These are phyloP conservation scores for Lichtheimia corymbifera DNA, from an alignment of 371 early-diverging fungal species.

Conservation along the genomic window DNA sequence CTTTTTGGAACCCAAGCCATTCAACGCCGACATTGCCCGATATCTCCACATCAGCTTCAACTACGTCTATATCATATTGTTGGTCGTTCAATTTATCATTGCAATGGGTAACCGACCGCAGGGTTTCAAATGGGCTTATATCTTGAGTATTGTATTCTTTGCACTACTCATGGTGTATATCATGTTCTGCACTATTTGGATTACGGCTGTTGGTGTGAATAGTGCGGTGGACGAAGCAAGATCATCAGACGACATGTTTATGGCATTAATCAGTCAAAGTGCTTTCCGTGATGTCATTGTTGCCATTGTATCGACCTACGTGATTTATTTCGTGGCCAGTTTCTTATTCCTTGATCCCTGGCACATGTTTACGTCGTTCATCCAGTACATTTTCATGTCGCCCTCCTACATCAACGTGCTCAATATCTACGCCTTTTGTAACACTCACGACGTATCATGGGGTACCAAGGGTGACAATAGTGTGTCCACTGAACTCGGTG, in stretches of 20 bases:
- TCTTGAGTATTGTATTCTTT: constrained; percentile 48
- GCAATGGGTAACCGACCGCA: constrained; percentile 86
- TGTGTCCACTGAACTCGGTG: constrained; percentile 63
- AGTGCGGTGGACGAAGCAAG: constrained; percentile 31
- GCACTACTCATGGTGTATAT: constrained; percentile 62
- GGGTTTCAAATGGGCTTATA: constrained; percentile 73
- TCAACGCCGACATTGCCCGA: constrained; percentile 42
- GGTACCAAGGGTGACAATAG: constrained; percentile 90
- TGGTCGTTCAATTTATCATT: constrained; percentile 69
- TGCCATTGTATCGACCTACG: constrained; percentile 68
- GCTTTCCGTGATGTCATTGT: constrained; percentile 62
- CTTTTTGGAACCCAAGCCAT: constrained; percentile 39
- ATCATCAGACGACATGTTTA: constrained; percentile 21
- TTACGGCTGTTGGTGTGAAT: constrained; percentile 49
- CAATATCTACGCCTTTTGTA: constrained; percentile 73
- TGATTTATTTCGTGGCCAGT: constrained; percentile 64
- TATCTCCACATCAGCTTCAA: constrained; percentile 53
- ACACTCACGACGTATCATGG: constrained; percentile 82
- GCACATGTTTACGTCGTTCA: constrained; percentile 69
- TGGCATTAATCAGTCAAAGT: constrained; percentile 32
- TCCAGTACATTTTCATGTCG: constrained; percentile 63
- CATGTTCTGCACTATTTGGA: constrained; percentile 60
- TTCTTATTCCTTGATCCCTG: constrained; percentile 70
- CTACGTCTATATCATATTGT: constrained; percentile 63
- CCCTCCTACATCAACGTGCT: constrained; percentile 67